phyloP scores from a whole-genome alignment of 257 asterid species.

The Lantana camara region DNA sequence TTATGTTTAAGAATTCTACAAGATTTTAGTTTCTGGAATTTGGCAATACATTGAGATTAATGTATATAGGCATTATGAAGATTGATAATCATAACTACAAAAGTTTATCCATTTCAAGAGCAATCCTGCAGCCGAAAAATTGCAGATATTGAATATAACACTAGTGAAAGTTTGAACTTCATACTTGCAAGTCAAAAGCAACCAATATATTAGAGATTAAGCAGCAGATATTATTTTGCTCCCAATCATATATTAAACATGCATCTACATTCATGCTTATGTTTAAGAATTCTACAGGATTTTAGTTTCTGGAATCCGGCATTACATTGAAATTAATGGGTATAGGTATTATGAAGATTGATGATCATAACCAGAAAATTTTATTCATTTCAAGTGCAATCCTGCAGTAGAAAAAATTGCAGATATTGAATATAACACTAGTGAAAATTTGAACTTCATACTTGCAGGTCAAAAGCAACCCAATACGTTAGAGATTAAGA shows the following conservation, averaged over 20 bases:
- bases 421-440: too few relatives aligned
- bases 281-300: too few relatives aligned
- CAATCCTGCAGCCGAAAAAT: neutral
- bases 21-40: neutral
- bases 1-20: too few relatives aligned
- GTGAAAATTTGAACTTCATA: neutral
- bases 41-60: neutral
- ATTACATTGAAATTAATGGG: neutral
- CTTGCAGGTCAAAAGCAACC: neutral
- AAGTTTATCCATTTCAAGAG: neutral
- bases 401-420: neutral
- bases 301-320: neutral
- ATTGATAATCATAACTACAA: neutral
- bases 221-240: too few relatives aligned
- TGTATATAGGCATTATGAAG: neutral
- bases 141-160: too few relatives aligned
- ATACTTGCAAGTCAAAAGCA: neutral
- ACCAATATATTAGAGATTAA: too few relatives aligned
- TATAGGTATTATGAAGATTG: neutral
- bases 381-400: neutral
- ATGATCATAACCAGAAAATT: neutral
- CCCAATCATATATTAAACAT: too few relatives aligned
- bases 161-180: neutral
- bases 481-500: neutral
- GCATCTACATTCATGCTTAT: neutral